Percentiles rank a stretch among this genome's conserved stretches.
phyloP scores from a whole-genome alignment of 805 yeast species.

The Debaryomyces hansenii region DNA sequence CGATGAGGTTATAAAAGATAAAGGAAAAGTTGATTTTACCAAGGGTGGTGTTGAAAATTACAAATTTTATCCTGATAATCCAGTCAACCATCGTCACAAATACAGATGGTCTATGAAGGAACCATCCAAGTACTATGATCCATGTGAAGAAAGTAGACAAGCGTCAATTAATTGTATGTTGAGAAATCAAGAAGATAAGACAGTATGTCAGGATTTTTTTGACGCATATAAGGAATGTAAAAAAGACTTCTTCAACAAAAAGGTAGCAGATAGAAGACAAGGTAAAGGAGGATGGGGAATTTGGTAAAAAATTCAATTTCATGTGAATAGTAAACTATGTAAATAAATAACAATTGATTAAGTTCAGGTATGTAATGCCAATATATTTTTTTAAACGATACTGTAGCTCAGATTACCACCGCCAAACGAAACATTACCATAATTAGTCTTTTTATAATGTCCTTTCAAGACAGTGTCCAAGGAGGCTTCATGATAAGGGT shows the following conservation, averaged over 20 bases:
- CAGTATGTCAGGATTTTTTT: constrained; percentile 74
- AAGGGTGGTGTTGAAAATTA: constrained; percentile 51
- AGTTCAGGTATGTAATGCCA: no score
- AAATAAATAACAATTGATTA: no score
- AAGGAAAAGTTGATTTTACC: constrained; percentile 53
- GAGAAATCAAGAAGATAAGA: constrained; percentile 63
- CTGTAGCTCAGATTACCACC: constrained; percentile 10
- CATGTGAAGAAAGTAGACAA: constrained; percentile 85
- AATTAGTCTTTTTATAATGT: constrained; percentile 1
- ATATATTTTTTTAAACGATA: constrained; percentile 1
- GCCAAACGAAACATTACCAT: constrained; percentile 4
- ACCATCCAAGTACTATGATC: constrained; percentile 85
- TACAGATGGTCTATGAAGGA: constrained; percentile 71
- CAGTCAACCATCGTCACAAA: constrained; percentile 69
- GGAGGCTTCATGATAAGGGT: constrained; percentile 6
- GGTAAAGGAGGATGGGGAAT: constrained; percentile 47
- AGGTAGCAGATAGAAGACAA: constrained; percentile 31
- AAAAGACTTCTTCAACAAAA: constrained; percentile 47
- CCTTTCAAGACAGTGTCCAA: constrained; percentile 6
- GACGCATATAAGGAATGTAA: constrained; percentile 93
- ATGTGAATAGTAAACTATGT: background rate
- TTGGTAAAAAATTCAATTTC: constrained; percentile 20
- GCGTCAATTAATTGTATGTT: constrained; percentile 87
- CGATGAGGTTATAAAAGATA: constrained; percentile 32
- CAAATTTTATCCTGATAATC: constrained; percentile 85